Conservation (phyloP, 768 basidiomycete genomes). For the Lyophyllum decastes region DNA sequence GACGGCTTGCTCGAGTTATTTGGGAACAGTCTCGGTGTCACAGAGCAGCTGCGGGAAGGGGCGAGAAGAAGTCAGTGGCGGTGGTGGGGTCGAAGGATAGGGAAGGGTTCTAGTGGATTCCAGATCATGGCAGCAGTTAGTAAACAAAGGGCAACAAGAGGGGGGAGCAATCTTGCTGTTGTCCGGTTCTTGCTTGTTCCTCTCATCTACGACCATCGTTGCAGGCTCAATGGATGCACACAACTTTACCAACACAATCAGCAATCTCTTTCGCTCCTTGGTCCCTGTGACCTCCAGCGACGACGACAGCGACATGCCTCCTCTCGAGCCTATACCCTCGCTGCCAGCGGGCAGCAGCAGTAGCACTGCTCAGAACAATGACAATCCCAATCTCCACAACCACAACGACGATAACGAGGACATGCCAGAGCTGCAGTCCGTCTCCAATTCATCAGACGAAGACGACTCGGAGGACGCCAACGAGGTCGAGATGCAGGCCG, state of each 20-base stretch:
- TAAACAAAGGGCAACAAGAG: not conserved
- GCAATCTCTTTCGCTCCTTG: conserved; percentile 7
- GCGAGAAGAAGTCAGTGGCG: not conserved
- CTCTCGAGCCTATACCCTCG: not conserved
- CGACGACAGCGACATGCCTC: conserved; percentile 6
- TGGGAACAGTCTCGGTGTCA: no score
- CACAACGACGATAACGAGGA: not conserved
- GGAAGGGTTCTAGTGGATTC: not conserved
- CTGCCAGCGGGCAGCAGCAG: not conserved
- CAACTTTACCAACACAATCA: conserved; percentile 9
- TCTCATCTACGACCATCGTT: not conserved
- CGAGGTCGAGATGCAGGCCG: conserved; percentile 33
- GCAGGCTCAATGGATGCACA: not conserved
- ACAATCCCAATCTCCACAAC: no score
- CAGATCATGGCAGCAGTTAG: not conserved
- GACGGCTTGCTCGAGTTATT: no score
- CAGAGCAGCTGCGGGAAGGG: no score
- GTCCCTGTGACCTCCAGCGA: not conserved
- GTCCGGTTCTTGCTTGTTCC: not conserved
- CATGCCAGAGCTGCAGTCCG: not conserved
- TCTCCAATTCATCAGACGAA: not conserved
- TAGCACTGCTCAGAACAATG: not conserved
- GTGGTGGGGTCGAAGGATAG: not conserved
- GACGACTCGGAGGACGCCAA: conserved; percentile 19
- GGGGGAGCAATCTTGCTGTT: not conserved